These are phyloP conservation scores for Eucalyptus camaldulensis DNA, from an alignment of 345 rosid genomes.

Conservation along the genomic window DNA sequence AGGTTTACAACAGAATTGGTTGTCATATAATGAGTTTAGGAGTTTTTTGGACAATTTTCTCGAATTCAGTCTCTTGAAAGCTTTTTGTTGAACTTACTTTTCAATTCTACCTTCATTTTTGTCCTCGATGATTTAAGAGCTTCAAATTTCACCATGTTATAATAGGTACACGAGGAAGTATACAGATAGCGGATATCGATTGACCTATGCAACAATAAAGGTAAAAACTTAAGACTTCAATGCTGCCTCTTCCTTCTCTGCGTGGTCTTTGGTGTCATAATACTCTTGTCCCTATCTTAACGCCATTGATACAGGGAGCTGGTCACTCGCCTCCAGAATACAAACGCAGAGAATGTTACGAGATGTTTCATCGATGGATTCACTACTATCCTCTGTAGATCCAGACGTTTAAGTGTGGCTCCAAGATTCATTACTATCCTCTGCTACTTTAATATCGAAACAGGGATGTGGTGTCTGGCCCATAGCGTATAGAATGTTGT, in stretches of 20 bases:
- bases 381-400: slow-evolving; percentile 15
- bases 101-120: neutral
- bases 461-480: too few species aligned
- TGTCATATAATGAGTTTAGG: too few species aligned
- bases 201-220: slow-evolving; percentile 6
- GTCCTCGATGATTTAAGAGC: neutral
- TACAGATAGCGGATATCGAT: neutral
- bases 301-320: slow-evolving; percentile 1
- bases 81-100: neutral
- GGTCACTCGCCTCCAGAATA: slow-evolving; percentile 17
- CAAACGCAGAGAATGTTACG: slow-evolving; percentile 6
- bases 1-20: accelerated
- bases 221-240: neutral
- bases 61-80: accelerated
- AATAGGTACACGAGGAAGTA: slow-evolving; percentile 4
- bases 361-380: slow-evolving; percentile 18
- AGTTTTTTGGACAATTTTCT: too few species aligned
- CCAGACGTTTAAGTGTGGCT: neutral
- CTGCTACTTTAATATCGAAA: too few species aligned
- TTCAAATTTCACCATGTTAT: neutral
- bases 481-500: too few species aligned
- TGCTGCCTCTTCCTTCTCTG: neutral
- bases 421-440: too few species aligned
- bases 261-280: neutral
- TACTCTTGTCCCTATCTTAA: neutral